phyloP scores from a whole-genome alignment of 163 green algal species.

The Trebouxiophyceae sp. region DNA sequence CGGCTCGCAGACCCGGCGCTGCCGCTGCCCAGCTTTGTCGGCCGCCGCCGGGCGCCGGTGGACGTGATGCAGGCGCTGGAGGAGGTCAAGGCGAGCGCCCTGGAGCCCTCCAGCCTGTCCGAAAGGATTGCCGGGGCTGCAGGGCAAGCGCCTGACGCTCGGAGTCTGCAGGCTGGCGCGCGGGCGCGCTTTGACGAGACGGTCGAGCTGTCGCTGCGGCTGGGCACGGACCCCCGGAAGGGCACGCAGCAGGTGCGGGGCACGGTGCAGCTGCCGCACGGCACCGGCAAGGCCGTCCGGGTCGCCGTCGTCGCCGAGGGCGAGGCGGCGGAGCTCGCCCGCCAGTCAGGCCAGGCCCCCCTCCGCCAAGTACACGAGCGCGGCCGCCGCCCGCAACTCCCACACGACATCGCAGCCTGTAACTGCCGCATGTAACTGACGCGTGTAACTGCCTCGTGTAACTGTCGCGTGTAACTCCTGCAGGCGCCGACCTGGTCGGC shows the following conservation, averaged over 20 bases:
- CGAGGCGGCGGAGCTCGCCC: conserved; percentile 49
- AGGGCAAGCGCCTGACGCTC: no score
- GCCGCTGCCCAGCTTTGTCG: not conserved
- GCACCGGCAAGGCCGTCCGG: conserved; percentile 58
- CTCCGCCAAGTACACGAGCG: not conserved
- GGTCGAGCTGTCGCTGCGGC: conserved; percentile 51
- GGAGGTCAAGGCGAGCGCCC: no score
- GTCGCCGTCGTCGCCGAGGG: conserved; percentile 76
- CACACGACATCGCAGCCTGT: not conserved
- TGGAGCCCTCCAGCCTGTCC: no score
- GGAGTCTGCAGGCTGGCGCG: conserved; percentile 18
- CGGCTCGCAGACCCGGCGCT: no score
- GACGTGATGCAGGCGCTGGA: not conserved
- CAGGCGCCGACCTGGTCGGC: conserved; percentile 86
- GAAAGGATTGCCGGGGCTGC: no score
- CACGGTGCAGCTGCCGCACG: conserved; percentile 63
- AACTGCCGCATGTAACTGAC: no score
- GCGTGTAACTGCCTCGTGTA: not conserved
- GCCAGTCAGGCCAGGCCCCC: conserved; percentile 15
- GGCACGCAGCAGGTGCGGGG: conserved; percentile 80
- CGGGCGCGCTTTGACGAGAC: conserved; percentile 46
- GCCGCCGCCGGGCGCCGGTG: not conserved
- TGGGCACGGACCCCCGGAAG: conserved; percentile 56
- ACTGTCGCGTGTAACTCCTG: not conserved
- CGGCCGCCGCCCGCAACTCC: not conserved